Base-by-base conservation (phyloP, 2,329 filamentous ascomycete genomes). In the Zasmidium cellare region DNA sequence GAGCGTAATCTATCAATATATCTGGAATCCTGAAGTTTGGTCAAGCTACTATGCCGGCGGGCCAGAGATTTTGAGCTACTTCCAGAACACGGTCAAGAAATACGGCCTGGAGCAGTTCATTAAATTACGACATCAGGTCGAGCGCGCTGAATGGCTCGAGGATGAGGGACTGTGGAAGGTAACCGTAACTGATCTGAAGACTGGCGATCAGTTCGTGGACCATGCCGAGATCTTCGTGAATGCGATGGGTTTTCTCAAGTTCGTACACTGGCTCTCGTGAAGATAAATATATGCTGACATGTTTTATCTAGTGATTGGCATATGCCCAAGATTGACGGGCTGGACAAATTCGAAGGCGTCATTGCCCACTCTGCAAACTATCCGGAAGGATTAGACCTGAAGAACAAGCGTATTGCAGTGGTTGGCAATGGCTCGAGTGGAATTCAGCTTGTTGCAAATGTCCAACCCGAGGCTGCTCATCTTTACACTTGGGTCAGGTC, bases 381-480 rank as follows among this genome's bases (percentile, higher is more conserved):
- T 66, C 71, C 76, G 38, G 68, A 74, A 55, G 66, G 62, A 6
- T 69, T 73, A 23, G 51, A 62, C 14, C 51, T 68, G 9, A 55
- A 60, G 6, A 70, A 71, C 5, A 76, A 76, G 56, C 67, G 63
- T 5, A 70, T 76, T 2, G 73, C 72, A 5, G 71, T 76, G 16
- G 73, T 76, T 25, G 74, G 74, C 9, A 69, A 68, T 2, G 74
- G 75, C 1, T 70, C 68, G 35, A 72, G 68, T 41, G 72, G 70
- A 1, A 71, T 77, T 1, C 75, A 77, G 49, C 75, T 77, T 19
- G 69, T 77, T 2, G 67, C 74, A 9, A 65, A 71, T 1, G 72
- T 76, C 28, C 72, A 75, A 53, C 46, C n/a, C 12, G 35, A 16
- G 7, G 35, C 16, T n/a, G 7, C 35, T 9, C 35, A 18, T 16